Base-by-base conservation (phyloP, 306 rosid genomes). In the Luffa acutangula region DNA sequence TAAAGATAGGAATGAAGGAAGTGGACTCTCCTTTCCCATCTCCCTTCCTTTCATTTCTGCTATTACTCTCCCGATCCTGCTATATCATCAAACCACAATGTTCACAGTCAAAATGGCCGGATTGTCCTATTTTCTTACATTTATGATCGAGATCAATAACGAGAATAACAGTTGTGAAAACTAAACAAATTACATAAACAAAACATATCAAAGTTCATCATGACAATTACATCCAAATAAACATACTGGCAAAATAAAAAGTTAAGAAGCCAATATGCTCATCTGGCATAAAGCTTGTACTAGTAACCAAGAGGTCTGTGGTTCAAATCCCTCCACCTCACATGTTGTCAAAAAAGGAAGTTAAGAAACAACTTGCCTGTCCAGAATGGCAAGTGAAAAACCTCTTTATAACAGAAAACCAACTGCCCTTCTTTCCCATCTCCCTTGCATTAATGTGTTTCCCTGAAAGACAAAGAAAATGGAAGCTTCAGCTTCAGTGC, bases 341-440 rank as follows among this genome's bases (percentile, higher is more conserved):
- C 31, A 25, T 25, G 31, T 25, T 25, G 31, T 25, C 31, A 25
- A 25, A 25, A 25, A 25, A 25, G 31, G 37, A 48, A 48, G 57
- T 17, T 52, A 63, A 45, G 36, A 72, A 70, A 21, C 25, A 57
- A 17, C 45, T 54, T 21, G 91, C 92, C 64, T 89, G 91, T 85
- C 91, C 92, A 83, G 98, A 92, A 80, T 87, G 94, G 15, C 84
- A 93, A 64, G 85, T 80, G 81, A 94, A 94, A 80, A 88, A 91
- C 79, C 94, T 92, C 88, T 91, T 94, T 81, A 94, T 88, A 79
- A 94, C 92, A 77, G 97, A 85, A 89, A 94, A 89, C 96, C 98
- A 94, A 83, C 96, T 83, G 81, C 97, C 94, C 51, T 87, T 90
- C 93, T 90, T 94, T 89, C 97, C 97, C 98, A 94, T 94, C 81